Evolutionary conservation across 768 basidiomycete genomes (phyloP).

Genomic region (Xerocomellus dryophilus): DNA sequence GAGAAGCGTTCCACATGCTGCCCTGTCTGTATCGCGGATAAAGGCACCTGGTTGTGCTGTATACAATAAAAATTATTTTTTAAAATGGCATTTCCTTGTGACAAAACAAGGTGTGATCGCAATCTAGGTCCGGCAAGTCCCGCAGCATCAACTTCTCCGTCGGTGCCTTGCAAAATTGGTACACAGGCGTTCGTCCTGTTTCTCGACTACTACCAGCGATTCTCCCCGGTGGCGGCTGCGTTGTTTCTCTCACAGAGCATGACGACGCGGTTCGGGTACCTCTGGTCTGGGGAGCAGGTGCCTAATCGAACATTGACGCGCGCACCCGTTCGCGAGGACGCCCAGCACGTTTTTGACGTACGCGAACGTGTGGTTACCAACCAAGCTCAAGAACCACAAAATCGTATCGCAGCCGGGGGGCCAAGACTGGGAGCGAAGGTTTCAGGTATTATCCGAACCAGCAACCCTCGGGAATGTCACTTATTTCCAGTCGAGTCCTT

Average conservation of each 20-base stretch:
- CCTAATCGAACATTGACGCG: slow-evolving; percentile 10
- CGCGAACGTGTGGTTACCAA: slow-evolving; percentile 11
- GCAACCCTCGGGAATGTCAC: slow-evolving; percentile 5
- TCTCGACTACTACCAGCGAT: neutral
- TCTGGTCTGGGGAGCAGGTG: neutral
- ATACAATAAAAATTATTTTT: neutral
- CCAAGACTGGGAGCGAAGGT: slow-evolving; percentile 2
- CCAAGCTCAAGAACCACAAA: neutral
- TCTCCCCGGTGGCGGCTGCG: slow-evolving; percentile 1
- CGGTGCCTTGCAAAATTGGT: slow-evolving; percentile 20
- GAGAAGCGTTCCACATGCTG: slow-evolving; percentile 12
- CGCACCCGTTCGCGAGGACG: slow-evolving; percentile 6
- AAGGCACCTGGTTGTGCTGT: slow-evolving; percentile 12
- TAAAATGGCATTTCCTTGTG: neutral
- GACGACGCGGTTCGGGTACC: slow-evolving; percentile 3
- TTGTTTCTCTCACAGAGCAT: slow-evolving; percentile 11
- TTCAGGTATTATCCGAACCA: slow-evolving; percentile 12
- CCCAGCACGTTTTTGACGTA: slow-evolving; percentile 4
- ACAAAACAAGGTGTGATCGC: slow-evolving; percentile 13
- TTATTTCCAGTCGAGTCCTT: neutral
- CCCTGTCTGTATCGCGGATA: slow-evolving; percentile 5
- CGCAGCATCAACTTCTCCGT: slow-evolving; percentile 17
- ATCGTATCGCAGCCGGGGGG: neutral
- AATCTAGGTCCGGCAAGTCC: slow-evolving; percentile 25
- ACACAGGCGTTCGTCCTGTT: neutral